Evolutionary conservation across 371 early-diverging fungal species (phyloP), one percentile per base, ranked within the genome.

Genomic region (Mucor ambiguus): DNA sequence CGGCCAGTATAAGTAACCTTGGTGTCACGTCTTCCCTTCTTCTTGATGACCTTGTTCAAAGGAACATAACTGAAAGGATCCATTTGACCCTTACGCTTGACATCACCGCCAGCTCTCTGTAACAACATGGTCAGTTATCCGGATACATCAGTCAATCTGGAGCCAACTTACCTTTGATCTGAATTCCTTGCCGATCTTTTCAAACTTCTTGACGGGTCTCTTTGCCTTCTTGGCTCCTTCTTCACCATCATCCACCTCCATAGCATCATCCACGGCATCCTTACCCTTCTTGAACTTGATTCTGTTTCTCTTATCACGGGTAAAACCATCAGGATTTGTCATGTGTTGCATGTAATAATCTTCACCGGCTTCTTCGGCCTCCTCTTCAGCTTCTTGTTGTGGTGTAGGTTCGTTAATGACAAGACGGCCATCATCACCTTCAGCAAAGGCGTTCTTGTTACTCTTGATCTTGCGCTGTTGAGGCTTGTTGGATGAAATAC

Each of bases 11-110:
- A 80, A 48, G 83, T 80, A 41, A 83, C 58, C 56, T 68, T 76
- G 48, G 74, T 66, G 30, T 78, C 76, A 52, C 70, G 72, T 62
- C 74, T 74, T 58, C 78, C 78, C 74, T 82, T 84, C 71, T 79
- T 79, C 71, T 81, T 86, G 61, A 75, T 79, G 26, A 80, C 78
- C 73, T 83, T 83, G 54, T 77, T 83, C 67, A 98, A 84, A 57
- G 98, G 97, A 52, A 98, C 87, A 78, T 97, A 98, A n/a, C 96
- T 95, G 74, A 87, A 96, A 43, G 98, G 98, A 79, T 98, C 97
- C 8, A 93, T 85, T 70, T 89, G 89, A 37, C 92, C 93, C 69
- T 87, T 85, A 67, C 85, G 86, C 83, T 96, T 96, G 66, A 96
- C 89, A 86, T 98, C 98, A 70, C 98, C 98, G 35, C 87, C 80